Evolutionary conservation across 768 basidiomycete species (phyloP).

Genomic region (Boletus pseudo-olivaceus): DNA sequence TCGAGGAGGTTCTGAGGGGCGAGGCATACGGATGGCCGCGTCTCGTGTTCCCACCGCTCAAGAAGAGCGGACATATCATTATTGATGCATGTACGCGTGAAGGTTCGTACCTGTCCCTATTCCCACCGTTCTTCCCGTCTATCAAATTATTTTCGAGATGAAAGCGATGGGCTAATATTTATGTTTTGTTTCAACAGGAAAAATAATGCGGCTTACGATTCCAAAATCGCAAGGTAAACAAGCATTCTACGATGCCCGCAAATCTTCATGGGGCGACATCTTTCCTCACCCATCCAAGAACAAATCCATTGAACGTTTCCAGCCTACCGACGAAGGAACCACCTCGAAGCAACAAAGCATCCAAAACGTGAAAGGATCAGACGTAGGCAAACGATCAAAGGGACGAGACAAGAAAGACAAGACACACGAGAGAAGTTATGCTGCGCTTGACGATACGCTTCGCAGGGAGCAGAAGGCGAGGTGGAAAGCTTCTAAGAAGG

Average conservation of each 20-base stretch:
- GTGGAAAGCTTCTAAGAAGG: slow-evolving; percentile 25
- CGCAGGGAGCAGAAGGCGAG: slow-evolving; percentile 37
- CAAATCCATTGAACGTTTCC: slow-evolving; percentile 59
- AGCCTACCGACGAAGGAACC: slow-evolving; percentile 30
- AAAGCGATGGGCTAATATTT: neutral
- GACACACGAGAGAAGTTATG: slow-evolving; percentile 22
- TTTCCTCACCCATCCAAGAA: slow-evolving; percentile 91
- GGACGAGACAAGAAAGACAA: slow-evolving; percentile 26
- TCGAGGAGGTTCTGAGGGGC: slow-evolving; percentile 54
- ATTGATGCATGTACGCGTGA: slow-evolving; percentile 83
- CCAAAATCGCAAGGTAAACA: slow-evolving; percentile 97
- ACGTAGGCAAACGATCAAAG: slow-evolving; percentile 53
- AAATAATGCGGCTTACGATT: slow-evolving; percentile 87
- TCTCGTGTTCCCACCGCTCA: slow-evolving; percentile 87
- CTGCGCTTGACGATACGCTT: slow-evolving; percentile 33
- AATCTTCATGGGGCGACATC: slow-evolving; percentile 90
- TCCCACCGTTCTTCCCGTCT: slow-evolving; percentile 9
- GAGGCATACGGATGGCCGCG: slow-evolving; percentile 91
- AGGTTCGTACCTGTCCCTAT: slow-evolving; percentile 44
- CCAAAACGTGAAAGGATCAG: slow-evolving; percentile 39
- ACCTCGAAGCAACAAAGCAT: slow-evolving; percentile 28
- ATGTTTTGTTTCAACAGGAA: slow-evolving; percentile 46
- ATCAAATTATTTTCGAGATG: neutral
- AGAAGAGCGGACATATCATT: slow-evolving; percentile 87
- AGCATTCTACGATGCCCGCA: slow-evolving; percentile 90